Conservation (phyloP, 768 basidiomycete genomes). For the Suillus luteus region DNA sequence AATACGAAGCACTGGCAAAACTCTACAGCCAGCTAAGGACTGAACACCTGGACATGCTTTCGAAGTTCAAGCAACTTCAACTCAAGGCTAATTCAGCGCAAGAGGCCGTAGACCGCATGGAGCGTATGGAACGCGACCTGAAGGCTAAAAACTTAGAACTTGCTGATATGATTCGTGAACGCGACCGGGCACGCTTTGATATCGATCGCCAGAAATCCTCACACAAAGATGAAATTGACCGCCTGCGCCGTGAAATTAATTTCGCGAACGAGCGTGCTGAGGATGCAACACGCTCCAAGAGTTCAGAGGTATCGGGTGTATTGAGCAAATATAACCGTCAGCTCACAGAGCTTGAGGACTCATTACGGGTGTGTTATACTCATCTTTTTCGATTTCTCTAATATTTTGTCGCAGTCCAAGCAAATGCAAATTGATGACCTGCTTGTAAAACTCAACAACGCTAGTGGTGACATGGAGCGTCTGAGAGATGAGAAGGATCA, state of each 20-base stretch:
- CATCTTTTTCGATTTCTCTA: constrained; percentile 11
- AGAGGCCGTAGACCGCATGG: constrained; percentile 97
- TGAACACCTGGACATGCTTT: constrained; percentile 95
- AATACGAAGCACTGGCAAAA: constrained; percentile 98
- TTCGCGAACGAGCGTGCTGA: constrained; percentile 99
- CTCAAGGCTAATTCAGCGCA: constrained; percentile 98
- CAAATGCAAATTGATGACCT: constrained; percentile 97
- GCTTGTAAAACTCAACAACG: constrained; percentile 74
- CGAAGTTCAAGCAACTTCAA: constrained; percentile 96
- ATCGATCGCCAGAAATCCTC: constrained; percentile 90
- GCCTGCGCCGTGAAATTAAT: constrained; percentile 85
- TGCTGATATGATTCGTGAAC: constrained; percentile 98
- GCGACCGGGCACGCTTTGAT: constrained; percentile 94
- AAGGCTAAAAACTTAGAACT: constrained; percentile 99
- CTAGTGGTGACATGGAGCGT: constrained; percentile 74
- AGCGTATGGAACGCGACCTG: constrained; percentile 96
- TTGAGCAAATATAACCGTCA: constrained; percentile 95
- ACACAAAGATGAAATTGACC: constrained; percentile 94
- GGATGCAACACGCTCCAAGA: constrained; percentile 88
- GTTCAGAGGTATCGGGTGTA: constrained; percentile 86
- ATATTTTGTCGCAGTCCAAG: constrained; percentile 63
- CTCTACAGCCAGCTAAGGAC: constrained; percentile 97
- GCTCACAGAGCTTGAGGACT: constrained; percentile 94
- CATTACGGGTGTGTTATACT: constrained; percentile 66
- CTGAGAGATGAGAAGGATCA: constrained; percentile 95